Base-by-base conservation (phyloP, 1,139 yeast genomes). In the Geotrichum reessii region DNA sequence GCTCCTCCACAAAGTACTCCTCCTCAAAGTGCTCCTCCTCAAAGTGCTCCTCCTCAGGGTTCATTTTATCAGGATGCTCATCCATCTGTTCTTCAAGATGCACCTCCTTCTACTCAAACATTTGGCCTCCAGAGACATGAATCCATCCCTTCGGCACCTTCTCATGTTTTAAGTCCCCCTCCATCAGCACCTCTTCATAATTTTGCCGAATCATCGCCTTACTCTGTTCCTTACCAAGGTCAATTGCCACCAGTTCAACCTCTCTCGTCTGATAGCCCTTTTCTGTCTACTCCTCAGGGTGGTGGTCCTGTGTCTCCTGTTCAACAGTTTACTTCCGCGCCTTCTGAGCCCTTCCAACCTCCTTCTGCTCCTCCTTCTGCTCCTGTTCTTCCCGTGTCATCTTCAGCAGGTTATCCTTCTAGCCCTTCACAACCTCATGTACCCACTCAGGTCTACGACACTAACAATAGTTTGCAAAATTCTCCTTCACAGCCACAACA, bases 1-100 rank as follows among this genome's bases (percentile, higher is more conserved):
- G 54, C 49, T 50, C 53, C n/a, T 25, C 55, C 49, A 31, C 57
- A 37, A 49, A 51, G 25, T 55, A 11, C 31, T 48, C 58, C 9
- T 53, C 62, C 8, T 61, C 60, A 14, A 50, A 53, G 19, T 48
- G 56, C 11, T 31, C 47, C 33, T 12, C 44, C 17, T 55, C 48
- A 28, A 50, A 12, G 33, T 48, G 52, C 49, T 37, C 37, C 59
- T 50, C 57, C 60, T 6, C 60, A 57, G 11, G 17, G 47, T 21
- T 44, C 59, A 48, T 25, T 55, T 50, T 44, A 57, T 46, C 49
- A 46, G 17, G 14, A n/a, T 3, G 6, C 8, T 1, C 33, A 7
- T 27, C 51, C 51, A 25, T 48, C 33, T 25, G 24, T 5, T 17
- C 49, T 8, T 19, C 49, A 46, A 46, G 49, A 12, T 21, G 22